These are phyloP conservation scores for Apiospora malaysiana DNA, from an alignment of 2,329 filamentous ascomycete genomes.

Conservation along the genomic window DNA sequence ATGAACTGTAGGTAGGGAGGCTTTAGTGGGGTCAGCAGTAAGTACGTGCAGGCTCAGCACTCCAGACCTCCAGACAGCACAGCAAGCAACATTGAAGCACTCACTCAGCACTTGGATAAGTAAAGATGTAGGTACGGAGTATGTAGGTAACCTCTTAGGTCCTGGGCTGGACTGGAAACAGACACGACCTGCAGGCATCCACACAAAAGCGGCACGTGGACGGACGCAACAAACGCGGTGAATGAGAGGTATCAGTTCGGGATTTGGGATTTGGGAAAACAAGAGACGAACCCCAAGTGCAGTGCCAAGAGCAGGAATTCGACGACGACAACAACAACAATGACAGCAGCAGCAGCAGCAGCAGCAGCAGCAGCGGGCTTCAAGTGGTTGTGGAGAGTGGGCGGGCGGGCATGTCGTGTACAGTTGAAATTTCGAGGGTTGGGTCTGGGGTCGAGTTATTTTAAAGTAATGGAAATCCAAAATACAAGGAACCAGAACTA, in stretches of 20 bases:
- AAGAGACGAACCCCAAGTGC: constrained; percentile 8
- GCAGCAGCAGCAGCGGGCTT: not conserved
- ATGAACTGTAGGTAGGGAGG: too few species aligned
- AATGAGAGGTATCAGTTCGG: not conserved
- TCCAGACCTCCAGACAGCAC: too few species aligned
- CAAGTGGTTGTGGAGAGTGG: constrained; percentile 8
- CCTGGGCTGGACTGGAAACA: too few species aligned
- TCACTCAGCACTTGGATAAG: not conserved
- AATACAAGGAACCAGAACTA: constrained; percentile 11
- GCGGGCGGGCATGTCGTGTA: constrained; percentile 10
- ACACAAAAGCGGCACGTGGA: not conserved
- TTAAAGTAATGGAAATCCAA: constrained; percentile 33
- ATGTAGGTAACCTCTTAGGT: too few species aligned
- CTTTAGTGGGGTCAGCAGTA: constrained; percentile 3
- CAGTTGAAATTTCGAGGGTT: constrained; percentile 15
- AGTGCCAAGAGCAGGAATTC: not conserved
- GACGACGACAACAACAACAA: too few species aligned
- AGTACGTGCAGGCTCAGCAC: too few species aligned
- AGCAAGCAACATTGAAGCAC: too few species aligned
- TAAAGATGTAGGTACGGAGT: too few species aligned
- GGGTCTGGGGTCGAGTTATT: constrained; percentile 24
- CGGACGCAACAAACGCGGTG: constrained; percentile 14
- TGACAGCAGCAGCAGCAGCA: too few species aligned
- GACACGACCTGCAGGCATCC: not conserved
- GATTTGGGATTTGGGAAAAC: not conserved